Evolutionary conservation across 2,329 filamentous ascomycete species (phyloP).

Genomic region (Pseudocercospora fuligena): DNA sequence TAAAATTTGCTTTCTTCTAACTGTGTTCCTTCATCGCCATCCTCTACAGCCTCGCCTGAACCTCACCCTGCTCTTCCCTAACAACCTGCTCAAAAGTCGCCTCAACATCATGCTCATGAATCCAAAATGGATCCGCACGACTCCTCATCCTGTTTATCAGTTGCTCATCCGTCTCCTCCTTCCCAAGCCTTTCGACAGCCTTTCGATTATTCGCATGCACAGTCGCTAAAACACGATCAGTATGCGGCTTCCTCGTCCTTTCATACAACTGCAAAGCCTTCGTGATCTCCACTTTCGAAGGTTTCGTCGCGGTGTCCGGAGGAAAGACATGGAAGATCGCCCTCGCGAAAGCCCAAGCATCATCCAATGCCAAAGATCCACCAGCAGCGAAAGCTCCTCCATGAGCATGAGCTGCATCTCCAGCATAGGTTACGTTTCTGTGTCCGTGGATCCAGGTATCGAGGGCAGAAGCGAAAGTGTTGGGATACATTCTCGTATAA

Average conservation of each 20-base stretch:
- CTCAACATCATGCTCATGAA: conserved; percentile 40
- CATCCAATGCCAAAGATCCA: conserved; percentile 47
- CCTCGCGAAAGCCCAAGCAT: conserved; percentile 39
- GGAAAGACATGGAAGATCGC: conserved; percentile 18
- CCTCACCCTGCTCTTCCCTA: background rate
- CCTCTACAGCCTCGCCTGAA: conserved; percentile 6
- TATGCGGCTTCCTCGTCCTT: conserved; percentile 42
- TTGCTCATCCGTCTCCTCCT: conserved; percentile 33
- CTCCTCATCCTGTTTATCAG: conserved; percentile 31
- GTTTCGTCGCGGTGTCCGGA: conserved; percentile 8
- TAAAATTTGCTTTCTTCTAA: no score
- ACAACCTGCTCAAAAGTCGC: conserved; percentile 7
- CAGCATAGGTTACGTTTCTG: conserved; percentile 41
- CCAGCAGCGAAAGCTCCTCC: conserved; percentile 47
- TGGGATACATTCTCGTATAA: conserved; percentile 43
- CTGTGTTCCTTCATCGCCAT: background rate
- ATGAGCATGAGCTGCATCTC: conserved; percentile 48
- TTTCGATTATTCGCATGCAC: conserved; percentile 34
- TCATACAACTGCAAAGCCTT: conserved; percentile 43
- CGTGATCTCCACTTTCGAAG: conserved; percentile 3
- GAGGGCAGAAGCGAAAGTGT: conserved; percentile 40
- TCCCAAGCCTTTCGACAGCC: conserved; percentile 29
- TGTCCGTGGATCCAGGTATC: conserved; percentile 39
- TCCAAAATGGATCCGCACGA: conserved; percentile 32
- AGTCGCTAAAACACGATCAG: conserved; percentile 37